These are phyloP conservation scores for Gossypium davidsonii DNA, from an alignment of 441 rosid species.

Conservation along the genomic window DNA sequence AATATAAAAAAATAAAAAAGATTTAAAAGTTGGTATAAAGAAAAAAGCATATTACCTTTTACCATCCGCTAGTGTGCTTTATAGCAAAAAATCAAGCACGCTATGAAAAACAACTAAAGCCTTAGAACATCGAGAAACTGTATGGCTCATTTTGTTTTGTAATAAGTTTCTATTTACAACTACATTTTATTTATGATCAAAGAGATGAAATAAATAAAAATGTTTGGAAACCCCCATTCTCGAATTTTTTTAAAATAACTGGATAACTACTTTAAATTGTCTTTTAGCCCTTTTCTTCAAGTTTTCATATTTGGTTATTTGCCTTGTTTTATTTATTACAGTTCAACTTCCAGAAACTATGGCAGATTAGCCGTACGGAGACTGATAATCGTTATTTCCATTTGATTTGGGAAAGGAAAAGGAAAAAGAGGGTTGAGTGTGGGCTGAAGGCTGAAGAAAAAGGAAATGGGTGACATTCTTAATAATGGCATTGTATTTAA, in stretches of 20 bases:
- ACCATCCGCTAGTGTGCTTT: background rate
- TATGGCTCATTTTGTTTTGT: background rate
- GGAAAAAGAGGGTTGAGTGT: background rate
- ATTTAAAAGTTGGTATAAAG: background rate
- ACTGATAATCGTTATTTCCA: background rate
- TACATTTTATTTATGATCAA: background rate
- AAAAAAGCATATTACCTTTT: background rate
- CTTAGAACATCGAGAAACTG: background rate
- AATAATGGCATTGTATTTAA: background rate
- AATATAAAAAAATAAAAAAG: background rate
- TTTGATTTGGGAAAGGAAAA: background rate
- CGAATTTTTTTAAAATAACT: no score
- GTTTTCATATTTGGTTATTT: background rate
- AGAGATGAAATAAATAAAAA: background rate
- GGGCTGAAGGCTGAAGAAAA: background rate
- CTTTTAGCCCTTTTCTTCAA: background rate
- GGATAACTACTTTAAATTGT: background rate
- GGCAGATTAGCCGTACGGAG: background rate
- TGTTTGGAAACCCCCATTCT: background rate
- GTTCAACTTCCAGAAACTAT: slow-evolving; percentile 1
- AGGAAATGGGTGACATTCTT: background rate
- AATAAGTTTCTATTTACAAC: background rate
- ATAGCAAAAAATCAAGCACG: background rate
- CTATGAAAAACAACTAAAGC: background rate
- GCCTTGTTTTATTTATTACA: background rate